These are phyloP conservation scores for Arthromyces matolae DNA, from an alignment of 768 basidiomycete species.

Conservation along the genomic window DNA sequence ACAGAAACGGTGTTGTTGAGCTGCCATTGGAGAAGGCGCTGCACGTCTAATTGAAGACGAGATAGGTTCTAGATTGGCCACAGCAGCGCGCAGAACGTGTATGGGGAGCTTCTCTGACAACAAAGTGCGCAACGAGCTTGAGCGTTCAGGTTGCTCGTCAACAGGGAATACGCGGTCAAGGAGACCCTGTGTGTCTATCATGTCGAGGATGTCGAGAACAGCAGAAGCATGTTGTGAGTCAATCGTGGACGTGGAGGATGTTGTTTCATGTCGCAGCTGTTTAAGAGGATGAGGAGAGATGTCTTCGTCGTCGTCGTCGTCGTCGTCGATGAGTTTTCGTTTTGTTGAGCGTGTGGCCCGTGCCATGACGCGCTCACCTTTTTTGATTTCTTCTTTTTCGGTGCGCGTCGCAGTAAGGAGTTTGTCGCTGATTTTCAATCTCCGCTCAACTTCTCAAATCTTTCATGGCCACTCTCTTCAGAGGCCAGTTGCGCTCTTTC, in stretches of 20 bases:
- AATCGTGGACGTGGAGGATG: neutral
- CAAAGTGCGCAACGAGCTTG: constrained; percentile 51
- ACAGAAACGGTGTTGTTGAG: constrained; percentile 73
- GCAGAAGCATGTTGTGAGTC: constrained; percentile 37
- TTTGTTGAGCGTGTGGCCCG: constrained; percentile 68
- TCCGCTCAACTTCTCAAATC: constrained; percentile 22
- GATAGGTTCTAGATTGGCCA: constrained; percentile 64
- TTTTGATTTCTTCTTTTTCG: too few relatives aligned
- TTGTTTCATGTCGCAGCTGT: constrained; percentile 39
- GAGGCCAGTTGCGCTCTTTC: constrained; percentile 47
- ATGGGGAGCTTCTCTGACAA: constrained; percentile 52
- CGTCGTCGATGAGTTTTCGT: constrained; percentile 59
- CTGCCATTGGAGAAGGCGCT: constrained; percentile 56
- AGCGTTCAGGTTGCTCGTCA: constrained; percentile 36
- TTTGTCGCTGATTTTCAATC: constrained; percentile 22
- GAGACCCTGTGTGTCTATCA: constrained; percentile 70
- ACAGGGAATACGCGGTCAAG: constrained; percentile 77
- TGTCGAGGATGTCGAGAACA: constrained; percentile 58
- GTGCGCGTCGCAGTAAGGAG: too few relatives aligned
- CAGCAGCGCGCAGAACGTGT: constrained; percentile 56
- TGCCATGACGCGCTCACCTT: constrained; percentile 57
- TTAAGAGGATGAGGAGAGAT: constrained; percentile 38
- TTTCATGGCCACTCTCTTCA: constrained; percentile 31
- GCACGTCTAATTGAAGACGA: constrained; percentile 66
- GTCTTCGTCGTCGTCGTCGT: constrained; percentile 36